phyloP scores from a whole-genome alignment of 2,329 filamentous ascomycete genomes.

The Fusarium pseudograminearum region DNA sequence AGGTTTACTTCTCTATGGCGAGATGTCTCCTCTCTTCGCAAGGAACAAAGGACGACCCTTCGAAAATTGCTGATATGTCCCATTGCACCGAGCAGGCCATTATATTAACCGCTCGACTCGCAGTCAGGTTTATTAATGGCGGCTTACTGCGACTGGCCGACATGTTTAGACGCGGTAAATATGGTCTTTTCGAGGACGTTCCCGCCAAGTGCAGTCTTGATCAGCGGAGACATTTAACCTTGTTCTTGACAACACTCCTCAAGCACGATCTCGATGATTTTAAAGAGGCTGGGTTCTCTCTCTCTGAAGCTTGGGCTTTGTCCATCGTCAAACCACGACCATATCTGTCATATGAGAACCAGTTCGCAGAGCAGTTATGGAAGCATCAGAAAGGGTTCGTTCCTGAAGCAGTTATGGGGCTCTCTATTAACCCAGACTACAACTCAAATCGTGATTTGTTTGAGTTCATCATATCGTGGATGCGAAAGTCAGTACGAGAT shows the following conservation, averaged over 20 bases:
- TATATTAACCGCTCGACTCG: slow-evolving; percentile 60
- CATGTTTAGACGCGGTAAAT: slow-evolving; percentile 62
- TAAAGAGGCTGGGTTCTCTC: slow-evolving; percentile 57
- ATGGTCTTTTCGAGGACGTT: slow-evolving; percentile 61
- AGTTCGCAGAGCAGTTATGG: slow-evolving; percentile 61
- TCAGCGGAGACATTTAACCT: slow-evolving; percentile 60
- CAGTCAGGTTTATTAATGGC: slow-evolving; percentile 59
- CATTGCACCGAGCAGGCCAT: slow-evolving; percentile 60
- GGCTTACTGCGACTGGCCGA: slow-evolving; percentile 59
- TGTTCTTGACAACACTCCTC: slow-evolving; percentile 66
- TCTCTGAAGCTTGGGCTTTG: slow-evolving; percentile 65
- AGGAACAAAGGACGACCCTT: slow-evolving; percentile 19
- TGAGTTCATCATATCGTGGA: slow-evolving; percentile 60
- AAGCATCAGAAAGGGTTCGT: slow-evolving; percentile 59
- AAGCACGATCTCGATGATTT: slow-evolving; percentile 62
- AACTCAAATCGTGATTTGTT: slow-evolving; percentile 63
- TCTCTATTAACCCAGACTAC: slow-evolving; percentile 60
- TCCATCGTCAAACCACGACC: slow-evolving; percentile 63
- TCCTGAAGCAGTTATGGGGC: slow-evolving; percentile 53
- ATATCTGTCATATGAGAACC: slow-evolving; percentile 62
- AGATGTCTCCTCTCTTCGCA: slow-evolving; percentile 52
- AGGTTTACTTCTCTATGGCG: slow-evolving; percentile 62
- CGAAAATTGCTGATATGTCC: slow-evolving; percentile 38
- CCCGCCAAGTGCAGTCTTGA: slow-evolving; percentile 56
- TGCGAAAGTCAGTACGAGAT: slow-evolving; percentile 62